A percentile compares a stretch with the other conserved stretches of the same genome.
These are phyloP conservation scores for Castanospermum australe DNA, from an alignment of 306 rosid genomes.

Conservation along the genomic window DNA sequence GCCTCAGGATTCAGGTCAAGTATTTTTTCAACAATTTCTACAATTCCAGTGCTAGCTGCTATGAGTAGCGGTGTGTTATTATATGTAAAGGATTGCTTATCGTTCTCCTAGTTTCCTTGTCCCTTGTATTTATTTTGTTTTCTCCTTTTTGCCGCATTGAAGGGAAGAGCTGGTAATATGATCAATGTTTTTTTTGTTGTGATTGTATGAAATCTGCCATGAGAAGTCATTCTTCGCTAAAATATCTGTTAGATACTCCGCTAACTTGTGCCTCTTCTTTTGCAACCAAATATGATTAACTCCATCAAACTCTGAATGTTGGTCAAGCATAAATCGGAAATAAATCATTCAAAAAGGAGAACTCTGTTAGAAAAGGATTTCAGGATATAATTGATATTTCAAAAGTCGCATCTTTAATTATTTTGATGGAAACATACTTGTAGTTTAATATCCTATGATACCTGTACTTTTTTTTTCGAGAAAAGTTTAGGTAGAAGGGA, in stretches of 20 bases:
- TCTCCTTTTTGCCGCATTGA: background rate
- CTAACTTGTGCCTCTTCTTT: background rate
- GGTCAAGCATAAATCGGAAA: background rate
- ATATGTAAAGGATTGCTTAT: background rate
- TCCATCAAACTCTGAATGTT: background rate
- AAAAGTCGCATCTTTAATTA: too few species aligned
- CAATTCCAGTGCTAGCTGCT: slow-evolving; percentile 24
- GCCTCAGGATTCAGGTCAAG: slow-evolving; percentile 18
- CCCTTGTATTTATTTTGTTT: background rate
- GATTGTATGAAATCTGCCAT: background rate
- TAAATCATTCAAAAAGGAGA: too few species aligned
- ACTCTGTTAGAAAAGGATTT: background rate
- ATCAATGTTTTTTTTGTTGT: background rate
- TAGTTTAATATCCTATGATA: too few species aligned
- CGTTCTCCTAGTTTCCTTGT: background rate
- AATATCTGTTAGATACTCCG: background rate
- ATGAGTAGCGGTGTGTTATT: background rate
- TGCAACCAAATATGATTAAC: background rate
- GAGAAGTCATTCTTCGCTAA: background rate
- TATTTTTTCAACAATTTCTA: slow-evolving; percentile 1
- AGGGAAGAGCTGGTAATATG: background rate
- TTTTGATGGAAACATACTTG: too few species aligned
- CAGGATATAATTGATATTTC: too few species aligned
- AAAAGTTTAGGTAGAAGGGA: too few species aligned
- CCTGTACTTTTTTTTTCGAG: too few species aligned